Evolutionary conservation across 1,284 basidiomycete genomes (phyloP), one percentile per base, ranked within the genome.

Genomic region (Sanghuangporus sanghuang): DNA sequence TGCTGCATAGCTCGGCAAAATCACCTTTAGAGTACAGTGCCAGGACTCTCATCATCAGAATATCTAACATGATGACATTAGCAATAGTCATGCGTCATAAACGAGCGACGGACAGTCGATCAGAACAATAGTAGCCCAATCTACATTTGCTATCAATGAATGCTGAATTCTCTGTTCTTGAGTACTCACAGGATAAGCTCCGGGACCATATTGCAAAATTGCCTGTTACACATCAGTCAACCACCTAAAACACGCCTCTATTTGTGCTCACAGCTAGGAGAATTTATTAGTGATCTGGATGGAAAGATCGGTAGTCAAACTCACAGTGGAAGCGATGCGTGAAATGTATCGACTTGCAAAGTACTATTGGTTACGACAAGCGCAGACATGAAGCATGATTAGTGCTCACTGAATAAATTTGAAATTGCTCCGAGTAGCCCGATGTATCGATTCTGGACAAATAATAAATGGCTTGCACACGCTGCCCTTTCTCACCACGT

Each of bases 361-460:
- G 9, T 49, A 18, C 7, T 3, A 21, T 16, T 49, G 18, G 16
- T 49, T 49, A 18, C 16, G 9, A 49, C 9, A 49, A 21, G 48
- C 9, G 16, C 16, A 49, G 9, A 9, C 4, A 23, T 18, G 9
- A 11, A 49, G 16, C 16, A 18, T 18, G 23, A 21, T 14, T 18
- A 9, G 4, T 49, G 4, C 57, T 35, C 32, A 59, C 57, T 44
- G 12, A 48, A 48, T 5, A 59, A 35, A 18, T 39, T 44, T 18
- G 40, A 59, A 35, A 48, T 18, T 11, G 39, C 40, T 7, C 57
- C 57, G 21, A 59, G 42, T 32, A 59, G 8, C 27, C 57, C 57
- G 14, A 59, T 48, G 23, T 59, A 59, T 3, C 57, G 57, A 46
- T 59, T 59, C 57, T 59, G 46, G 3, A 12, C 14, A 11, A 59